Evolutionary conservation across 2,329 filamentous ascomycete genomes (phyloP), one percentile per base, ranked within the genome.

Genomic region (Sordariomycetes sp.): DNA sequence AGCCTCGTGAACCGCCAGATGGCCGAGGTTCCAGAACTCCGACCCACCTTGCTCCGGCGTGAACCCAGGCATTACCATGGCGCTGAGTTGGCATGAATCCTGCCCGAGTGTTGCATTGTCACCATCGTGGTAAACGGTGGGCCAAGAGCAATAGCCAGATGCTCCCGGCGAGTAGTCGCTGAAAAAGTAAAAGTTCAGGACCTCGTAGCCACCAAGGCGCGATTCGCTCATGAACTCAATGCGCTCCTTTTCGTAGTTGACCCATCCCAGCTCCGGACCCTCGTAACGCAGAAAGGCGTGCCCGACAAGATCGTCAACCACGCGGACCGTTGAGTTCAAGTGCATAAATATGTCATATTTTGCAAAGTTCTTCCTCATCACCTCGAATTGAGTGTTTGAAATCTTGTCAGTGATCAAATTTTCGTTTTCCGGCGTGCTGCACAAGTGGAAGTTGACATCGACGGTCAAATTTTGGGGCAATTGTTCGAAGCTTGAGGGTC

Each of bases 101-200:
- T 39, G 39, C 37, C 53, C 50, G 46, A 61, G 56, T 30, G 32
- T 33, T 20, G 24, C 17, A 7, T 35, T 30, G 15, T 43, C 36
- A 11, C 9, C 10, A 5, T 12, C 19, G 24, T 23, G 17, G 30
- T 47, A 46, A 11, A 32, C 30, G 9, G 30, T 32, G 16, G 62
- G 61, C 48, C 62, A 62, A 49, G 60, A 59, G 53, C 59, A 63
- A 50, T 63, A 64, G 15, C 61, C 61, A 3, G 4, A n/a, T 12
- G 30, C 42, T 0, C 37, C 42, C 2, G 40, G 40, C 1, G 33
- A 33, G 18, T 36, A 39, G 7, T 42, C 27, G 26, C 35, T 40
- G 25, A 42, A 55, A 25, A 44, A 42, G 30, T 55, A 48, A 20
- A 57, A 40, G 33, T 47, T 52, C 36, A 51, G 39, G n/a, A 39